A percentile compares a stretch with the other conserved stretches of the same genome.
Conservation (phyloP, 768 basidiomycete genomes). For the Boletus sp. region DNA sequence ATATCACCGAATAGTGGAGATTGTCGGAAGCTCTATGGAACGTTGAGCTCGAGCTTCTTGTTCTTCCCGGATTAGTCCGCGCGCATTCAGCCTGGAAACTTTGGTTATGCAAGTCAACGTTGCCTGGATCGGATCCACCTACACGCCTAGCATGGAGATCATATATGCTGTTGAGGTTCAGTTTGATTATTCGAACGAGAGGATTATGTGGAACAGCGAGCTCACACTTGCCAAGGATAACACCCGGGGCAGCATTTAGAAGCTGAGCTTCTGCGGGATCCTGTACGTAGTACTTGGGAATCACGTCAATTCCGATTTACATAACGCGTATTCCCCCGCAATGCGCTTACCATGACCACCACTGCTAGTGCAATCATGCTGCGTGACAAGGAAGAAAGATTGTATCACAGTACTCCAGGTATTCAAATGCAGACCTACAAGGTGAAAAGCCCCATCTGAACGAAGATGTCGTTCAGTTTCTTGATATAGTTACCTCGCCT, state of each 20-base stretch:
- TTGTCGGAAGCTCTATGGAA: not conserved
- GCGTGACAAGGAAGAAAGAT: not conserved
- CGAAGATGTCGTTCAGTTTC: constrained; percentile 11
- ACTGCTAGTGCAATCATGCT: constrained; percentile 14
- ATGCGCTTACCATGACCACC: constrained; percentile 10
- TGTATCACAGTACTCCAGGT: not conserved
- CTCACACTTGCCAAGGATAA: constrained; percentile 20
- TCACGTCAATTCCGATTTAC: not conserved
- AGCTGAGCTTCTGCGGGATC: not conserved
- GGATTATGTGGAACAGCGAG: not conserved
- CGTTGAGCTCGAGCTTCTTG: not conserved
- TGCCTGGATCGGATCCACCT: not conserved
- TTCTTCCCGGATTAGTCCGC: constrained; percentile 19
- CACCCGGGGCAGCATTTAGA: constrained; percentile 10
- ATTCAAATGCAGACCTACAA: constrained; percentile 7
- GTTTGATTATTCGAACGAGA: not conserved
- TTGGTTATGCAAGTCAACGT: not conserved
- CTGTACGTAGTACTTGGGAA: constrained; percentile 18
- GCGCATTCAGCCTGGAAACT: constrained; percentile 12
- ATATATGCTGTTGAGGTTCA: constrained; percentile 12
- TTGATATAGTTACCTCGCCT: constrained; percentile 15
- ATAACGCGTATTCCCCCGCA: not conserved
- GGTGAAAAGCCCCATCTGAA: constrained; percentile 21
- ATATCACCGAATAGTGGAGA: not conserved
- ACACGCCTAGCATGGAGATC: constrained; percentile 29